A percentile compares a stretch with the other conserved stretches of the same genome.
Conservation (phyloP, 2,329 filamentous ascomycete species). For the Blastomyces silverae region DNA sequence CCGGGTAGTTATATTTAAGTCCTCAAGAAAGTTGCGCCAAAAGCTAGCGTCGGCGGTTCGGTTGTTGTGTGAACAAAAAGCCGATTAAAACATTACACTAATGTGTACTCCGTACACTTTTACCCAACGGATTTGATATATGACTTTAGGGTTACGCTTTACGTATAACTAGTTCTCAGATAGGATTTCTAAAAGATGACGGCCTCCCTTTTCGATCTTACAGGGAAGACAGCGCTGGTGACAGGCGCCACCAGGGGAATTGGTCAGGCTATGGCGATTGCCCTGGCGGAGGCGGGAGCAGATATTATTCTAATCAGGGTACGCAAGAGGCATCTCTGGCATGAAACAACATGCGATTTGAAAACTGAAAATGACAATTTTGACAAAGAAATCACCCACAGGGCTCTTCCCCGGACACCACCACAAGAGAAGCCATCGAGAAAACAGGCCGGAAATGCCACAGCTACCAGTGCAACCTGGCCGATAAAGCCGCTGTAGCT, state of each 20-base stretch:
- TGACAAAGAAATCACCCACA: not conserved
- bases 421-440: constrained; percentile 38
- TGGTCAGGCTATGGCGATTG: constrained; percentile 30
- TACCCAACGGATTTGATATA: not conserved
- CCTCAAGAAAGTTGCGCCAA: no score
- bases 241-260: constrained; percentile 31
- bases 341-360: not conserved
- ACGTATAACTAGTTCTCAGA: not conserved
- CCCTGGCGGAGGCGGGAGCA: constrained; percentile 31
- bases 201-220: constrained; percentile 16
- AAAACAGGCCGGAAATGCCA: constrained; percentile 37
- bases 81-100: no score
- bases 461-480: constrained; percentile 41
- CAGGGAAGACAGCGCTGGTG: constrained; percentile 28
- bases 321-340: not conserved
- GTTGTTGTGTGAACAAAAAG: no score
- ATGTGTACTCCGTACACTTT: no score
- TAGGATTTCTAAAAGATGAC: constrained; percentile 6
- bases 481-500: constrained; percentile 38
- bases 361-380: not conserved
- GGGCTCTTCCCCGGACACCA: constrained; percentile 34
- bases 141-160: not conserved
- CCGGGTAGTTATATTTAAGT: no score
- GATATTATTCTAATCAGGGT: constrained; percentile 27
- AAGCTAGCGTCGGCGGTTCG: no score